Evolutionary conservation across 192 early-diverging fungal genomes (phyloP).

Genomic region (Powellomyces hirtus): DNA sequence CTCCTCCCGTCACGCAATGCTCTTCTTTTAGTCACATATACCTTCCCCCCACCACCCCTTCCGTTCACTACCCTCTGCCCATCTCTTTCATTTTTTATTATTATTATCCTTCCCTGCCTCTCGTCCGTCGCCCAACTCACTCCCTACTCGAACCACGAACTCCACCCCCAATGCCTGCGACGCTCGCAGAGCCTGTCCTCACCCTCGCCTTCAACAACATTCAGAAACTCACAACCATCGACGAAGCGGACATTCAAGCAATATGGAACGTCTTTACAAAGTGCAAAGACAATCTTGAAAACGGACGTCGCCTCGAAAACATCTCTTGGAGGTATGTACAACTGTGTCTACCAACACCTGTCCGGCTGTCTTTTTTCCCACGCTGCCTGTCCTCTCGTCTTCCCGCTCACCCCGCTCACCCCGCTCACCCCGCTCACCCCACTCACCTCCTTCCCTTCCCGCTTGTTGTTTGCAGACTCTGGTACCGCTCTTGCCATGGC

Average conservation of each 20-base stretch:
- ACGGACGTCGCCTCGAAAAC: slow-evolving; percentile 43
- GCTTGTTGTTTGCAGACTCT: slow-evolving; percentile 19
- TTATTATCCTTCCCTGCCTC: neutral
- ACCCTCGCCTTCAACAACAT: slow-evolving; percentile 39
- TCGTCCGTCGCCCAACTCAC: neutral
- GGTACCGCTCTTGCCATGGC: slow-evolving; percentile 40
- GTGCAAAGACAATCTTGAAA: slow-evolving; percentile 48
- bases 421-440: neutral
- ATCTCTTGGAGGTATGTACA: slow-evolving; percentile 36
- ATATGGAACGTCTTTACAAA: slow-evolving; percentile 49
- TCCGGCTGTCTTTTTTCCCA: neutral
- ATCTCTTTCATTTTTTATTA: neutral
- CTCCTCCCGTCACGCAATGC: too few relatives aligned
- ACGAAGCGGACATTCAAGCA: slow-evolving; percentile 40
- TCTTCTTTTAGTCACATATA: too few relatives aligned
- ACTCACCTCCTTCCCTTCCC: neutral
- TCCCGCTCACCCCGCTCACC: neutral
- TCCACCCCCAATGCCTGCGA: slow-evolving; percentile 26
- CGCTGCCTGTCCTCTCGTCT: neutral
- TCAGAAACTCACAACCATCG: slow-evolving; percentile 27
- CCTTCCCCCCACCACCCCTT: too few relatives aligned
- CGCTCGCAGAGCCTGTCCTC: slow-evolving; percentile 41
- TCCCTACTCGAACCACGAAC: neutral
- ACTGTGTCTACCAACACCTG: neutral
- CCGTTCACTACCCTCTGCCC: too few relatives aligned